phyloP scores from a whole-genome alignment of 73 alveolate species.

The Paramecium octaurelia region DNA sequence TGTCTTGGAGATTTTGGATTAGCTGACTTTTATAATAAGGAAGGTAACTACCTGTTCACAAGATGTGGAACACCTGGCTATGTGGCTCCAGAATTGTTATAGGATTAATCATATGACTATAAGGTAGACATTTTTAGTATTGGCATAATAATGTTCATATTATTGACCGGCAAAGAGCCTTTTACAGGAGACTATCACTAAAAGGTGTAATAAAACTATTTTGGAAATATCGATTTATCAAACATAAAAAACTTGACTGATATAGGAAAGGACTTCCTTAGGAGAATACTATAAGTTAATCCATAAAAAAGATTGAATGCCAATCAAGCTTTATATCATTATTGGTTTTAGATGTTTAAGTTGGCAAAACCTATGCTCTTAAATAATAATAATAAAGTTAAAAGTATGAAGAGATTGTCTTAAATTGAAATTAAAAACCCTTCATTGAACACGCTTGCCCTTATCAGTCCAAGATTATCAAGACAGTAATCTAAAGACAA shows the following conservation, averaged over 20 bases:
- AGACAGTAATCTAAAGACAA: neutral
- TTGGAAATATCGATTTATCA: neutral
- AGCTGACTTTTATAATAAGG: conserved; percentile 35
- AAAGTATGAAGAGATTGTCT: neutral
- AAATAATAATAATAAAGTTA: neutral
- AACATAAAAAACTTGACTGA: neutral
- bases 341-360: neutral
- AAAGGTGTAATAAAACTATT: neutral
- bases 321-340: neutral
- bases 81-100: conserved; percentile 96
- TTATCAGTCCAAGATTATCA: neutral
- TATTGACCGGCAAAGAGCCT: neutral
- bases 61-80: conserved; percentile 97
- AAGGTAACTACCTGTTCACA: conserved; percentile 48
- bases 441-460: neutral
- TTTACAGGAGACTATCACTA: neutral
- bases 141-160: neutral
- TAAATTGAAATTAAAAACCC: neutral
- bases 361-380: neutral
- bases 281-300: neutral
- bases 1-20: conserved; percentile 84
- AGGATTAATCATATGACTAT: conserved; percentile 58
- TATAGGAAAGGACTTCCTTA: conserved; percentile 5
- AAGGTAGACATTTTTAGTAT: conserved; percentile 46
- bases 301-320: conserved; percentile 18